Percentiles rank a stretch among this genome's conserved stretches.
These are phyloP conservation scores for Arctium minus DNA, from an alignment of 129 eudicot genomes.

Conservation along the genomic window DNA sequence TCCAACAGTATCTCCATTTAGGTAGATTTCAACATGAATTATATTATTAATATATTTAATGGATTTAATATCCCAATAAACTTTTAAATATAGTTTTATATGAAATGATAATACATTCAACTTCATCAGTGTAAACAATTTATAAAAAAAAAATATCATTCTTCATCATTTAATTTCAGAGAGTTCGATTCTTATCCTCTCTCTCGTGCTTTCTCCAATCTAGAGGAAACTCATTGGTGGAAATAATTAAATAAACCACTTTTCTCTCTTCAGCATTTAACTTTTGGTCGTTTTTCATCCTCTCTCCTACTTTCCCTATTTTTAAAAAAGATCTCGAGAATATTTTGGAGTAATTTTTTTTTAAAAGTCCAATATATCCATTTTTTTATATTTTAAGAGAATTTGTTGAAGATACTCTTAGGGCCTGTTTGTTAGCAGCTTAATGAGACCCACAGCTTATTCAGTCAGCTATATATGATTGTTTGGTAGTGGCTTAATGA, in stretches of 20 bases:
- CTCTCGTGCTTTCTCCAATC: not conserved
- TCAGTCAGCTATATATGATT: too few relatives aligned
- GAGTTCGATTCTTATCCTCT: too few relatives aligned
- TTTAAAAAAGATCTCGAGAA: not conserved
- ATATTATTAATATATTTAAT: not conserved
- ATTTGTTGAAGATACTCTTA: not conserved
- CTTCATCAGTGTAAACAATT: not conserved
- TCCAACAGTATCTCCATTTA: not conserved
- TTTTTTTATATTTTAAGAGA: not conserved
- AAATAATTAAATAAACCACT: not conserved
- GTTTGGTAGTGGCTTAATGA: too few relatives aligned
- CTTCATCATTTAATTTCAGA: too few relatives aligned
- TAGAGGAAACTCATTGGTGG: too few relatives aligned
- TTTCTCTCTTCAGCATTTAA: not conserved
- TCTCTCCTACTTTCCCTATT: not conserved
- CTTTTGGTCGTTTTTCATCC: not conserved
- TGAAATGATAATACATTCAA: not conserved
- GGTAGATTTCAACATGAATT: not conserved
- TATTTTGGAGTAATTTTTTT: not conserved
- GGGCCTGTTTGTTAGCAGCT: too few relatives aligned
- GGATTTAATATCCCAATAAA: not conserved
- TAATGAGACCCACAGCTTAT: too few relatives aligned
- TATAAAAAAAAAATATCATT: too few relatives aligned
- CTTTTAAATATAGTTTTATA: not conserved
- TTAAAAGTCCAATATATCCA: not conserved